Percentiles rank a stretch among this genome's conserved stretches.
These are phyloP conservation scores for Yamadazyma triangularis DNA, from an alignment of 1,139 yeast genomes.

Conservation along the genomic window DNA sequence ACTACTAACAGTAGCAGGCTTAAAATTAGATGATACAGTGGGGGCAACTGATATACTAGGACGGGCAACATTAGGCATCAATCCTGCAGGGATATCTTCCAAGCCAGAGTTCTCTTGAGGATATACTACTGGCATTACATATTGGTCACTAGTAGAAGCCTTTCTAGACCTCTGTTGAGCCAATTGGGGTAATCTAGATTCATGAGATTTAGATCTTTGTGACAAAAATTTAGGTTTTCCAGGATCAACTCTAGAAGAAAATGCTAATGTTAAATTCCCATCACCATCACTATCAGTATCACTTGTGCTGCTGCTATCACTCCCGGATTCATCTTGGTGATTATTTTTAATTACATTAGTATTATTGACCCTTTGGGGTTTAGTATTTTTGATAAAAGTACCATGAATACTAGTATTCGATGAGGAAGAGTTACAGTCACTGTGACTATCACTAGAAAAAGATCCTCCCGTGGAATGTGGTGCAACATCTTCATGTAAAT, in stretches of 20 bases:
- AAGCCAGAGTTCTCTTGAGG: slow-evolving; percentile 28
- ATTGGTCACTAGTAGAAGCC: slow-evolving; percentile 8
- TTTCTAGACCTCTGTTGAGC: neutral
- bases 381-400: neutral
- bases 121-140: slow-evolving; percentile 7
- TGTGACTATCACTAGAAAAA: neutral
- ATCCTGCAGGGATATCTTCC: slow-evolving; percentile 41
- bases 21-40: slow-evolving; percentile 1
- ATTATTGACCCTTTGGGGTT: neutral
- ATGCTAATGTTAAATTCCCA: slow-evolving; percentile 52
- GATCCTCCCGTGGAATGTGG: slow-evolving; percentile 12
- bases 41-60: slow-evolving; percentile 17
- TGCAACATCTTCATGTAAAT: slow-evolving; percentile 15
- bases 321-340: neutral
- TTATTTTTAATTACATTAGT: neutral
- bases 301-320: slow-evolving; percentile 16
- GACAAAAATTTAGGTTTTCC: slow-evolving; percentile 35
- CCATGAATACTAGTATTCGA: neutral
- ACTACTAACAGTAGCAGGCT: slow-evolving; percentile 3
- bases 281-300: slow-evolving; percentile 37
- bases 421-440: neutral
- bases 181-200: slow-evolving; percentile 30
- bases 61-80: slow-evolving; percentile 24
- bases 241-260: slow-evolving; percentile 39
- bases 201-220: slow-evolving; percentile 42